Base-by-base conservation (phyloP, 257 asterid species). In the Cinchona pubescens region DNA sequence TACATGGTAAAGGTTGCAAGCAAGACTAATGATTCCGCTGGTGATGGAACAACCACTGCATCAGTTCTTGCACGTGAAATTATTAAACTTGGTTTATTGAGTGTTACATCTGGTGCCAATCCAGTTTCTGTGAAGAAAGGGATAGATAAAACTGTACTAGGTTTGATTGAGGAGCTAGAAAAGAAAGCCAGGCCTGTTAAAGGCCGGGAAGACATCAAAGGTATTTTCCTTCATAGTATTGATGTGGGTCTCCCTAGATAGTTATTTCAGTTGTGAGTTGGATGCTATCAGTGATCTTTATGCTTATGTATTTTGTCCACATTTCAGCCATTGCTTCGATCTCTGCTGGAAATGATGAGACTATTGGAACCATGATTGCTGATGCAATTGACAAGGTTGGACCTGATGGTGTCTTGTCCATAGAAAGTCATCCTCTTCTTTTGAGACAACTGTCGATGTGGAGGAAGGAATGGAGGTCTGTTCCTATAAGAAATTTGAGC, bases 401-500 rank as follows among this genome's bases (percentile, higher is more conserved):
- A 73, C 97, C 99, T 11, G 97, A 92, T 82, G 99, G 99, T 81
- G 99, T 94, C 71, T 83, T 94, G 67, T 94, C 99, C 75, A 94
- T 94, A 11, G 99, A n/a, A n/a, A 94, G 88, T 94, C 97, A 32
- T 94, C 99, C 2, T 92, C 97, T 70, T 94, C 97, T 56, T 94
- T 94, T 78, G 97, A 92, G 84, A 94, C 99, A 21, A 89, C 99
- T 15, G 92, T 94, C 25, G 97, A 92, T 60, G 99, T 94, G 58
- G 99, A 94, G 88, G 97, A 94, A 74, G 97, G 97, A 82, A 94
- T 94, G 99, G 99, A 94, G 98, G 98, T 94, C 7, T 8, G 88
- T 83, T 18, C 64, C 32, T 56, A n/a, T 35, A 35, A 56, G 7
- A 55, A 37, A 3, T 14, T 56, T 25, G 13, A 56, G 53, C 25